phyloP scores from a whole-genome alignment of 1,284 basidiomycete species.

The Cryptococcus sp. region DNA sequence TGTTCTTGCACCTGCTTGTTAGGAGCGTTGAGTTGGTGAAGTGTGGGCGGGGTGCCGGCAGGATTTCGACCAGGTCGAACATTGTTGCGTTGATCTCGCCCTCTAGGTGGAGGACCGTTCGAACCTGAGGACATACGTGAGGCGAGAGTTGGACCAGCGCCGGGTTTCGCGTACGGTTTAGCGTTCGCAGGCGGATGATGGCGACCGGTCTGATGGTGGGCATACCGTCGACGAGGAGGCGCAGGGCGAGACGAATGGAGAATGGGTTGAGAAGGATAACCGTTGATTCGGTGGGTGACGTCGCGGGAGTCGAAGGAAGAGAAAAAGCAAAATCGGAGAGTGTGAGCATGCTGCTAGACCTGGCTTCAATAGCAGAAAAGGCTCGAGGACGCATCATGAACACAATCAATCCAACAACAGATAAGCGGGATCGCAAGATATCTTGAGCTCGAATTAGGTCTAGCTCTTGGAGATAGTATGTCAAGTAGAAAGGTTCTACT shows the following conservation, averaged over 20 bases:
- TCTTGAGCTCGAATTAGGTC: too few species aligned
- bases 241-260: conserved; percentile 1
- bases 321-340: conserved; percentile 5
- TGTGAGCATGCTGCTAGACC: conserved; percentile 19
- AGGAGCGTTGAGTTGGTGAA: conserved; percentile 10
- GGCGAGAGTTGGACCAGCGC: conserved; percentile 4
- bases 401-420: not conserved
- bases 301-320: conserved; percentile 3
- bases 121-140: conserved; percentile 3
- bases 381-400: conserved; percentile 16
- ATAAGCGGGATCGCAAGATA: not conserved
- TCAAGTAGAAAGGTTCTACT: too few species aligned
- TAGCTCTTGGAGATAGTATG: too few species aligned
- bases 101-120: conserved; percentile 1
- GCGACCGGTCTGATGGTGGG: conserved; percentile 16
- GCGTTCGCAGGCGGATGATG: conserved; percentile 15
- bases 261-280: not conserved
- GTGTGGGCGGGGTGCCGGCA: conserved; percentile 20
- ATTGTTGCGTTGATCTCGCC: conserved; percentile 4
- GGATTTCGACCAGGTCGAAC: conserved; percentile 12
- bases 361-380: conserved; percentile 10
- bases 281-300: not conserved
- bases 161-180: conserved; percentile 18
- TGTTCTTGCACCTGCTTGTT: conserved; percentile 22
- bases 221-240: not conserved